A percentile compares a stretch with the other conserved stretches of the same genome.
Evolutionary conservation across 345 rosid species (phyloP).

Genomic region (Moringa oleifera): DNA sequence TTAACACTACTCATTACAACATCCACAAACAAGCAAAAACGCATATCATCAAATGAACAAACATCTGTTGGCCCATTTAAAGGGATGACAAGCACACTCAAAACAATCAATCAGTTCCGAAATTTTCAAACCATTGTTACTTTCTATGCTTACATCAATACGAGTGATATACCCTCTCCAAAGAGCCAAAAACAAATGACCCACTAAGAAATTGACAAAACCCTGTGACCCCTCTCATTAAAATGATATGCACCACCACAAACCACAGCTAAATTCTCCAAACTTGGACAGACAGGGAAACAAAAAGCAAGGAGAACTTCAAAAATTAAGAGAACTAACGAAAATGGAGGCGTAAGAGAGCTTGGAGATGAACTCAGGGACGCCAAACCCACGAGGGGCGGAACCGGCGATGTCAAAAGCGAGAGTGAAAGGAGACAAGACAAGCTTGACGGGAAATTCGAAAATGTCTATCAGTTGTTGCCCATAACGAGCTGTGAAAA

Average conservation of each 20-base stretch:
- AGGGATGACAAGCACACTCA: background rate
- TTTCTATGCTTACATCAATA: background rate
- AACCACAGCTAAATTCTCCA: background rate
- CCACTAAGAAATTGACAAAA: background rate
- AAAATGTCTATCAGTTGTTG: conserved; percentile 61
- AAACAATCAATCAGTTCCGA: background rate
- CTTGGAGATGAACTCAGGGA: conserved; percentile 74
- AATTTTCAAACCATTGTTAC: background rate
- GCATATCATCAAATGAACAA: background rate
- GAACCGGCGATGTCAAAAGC: conserved; percentile 89
- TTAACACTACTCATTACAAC: no score
- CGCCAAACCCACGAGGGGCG: conserved; percentile 88
- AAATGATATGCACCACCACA: background rate
- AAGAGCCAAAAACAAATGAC: background rate
- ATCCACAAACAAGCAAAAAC: no score
- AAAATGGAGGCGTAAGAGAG: conserved; percentile 67
- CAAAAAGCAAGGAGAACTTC: background rate
- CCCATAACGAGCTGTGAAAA: conserved; percentile 51
- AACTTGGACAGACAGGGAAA: background rate
- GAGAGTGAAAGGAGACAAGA: conserved; percentile 78
- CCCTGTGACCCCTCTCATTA: background rate
- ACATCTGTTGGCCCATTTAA: background rate
- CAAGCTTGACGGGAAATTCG: conserved; percentile 72
- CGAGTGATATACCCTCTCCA: no score
- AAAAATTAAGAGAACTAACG: conserved; percentile 32